phyloP scores from a whole-genome alignment of 2,329 filamentous ascomycete genomes.

The Alternaria viburni region DNA sequence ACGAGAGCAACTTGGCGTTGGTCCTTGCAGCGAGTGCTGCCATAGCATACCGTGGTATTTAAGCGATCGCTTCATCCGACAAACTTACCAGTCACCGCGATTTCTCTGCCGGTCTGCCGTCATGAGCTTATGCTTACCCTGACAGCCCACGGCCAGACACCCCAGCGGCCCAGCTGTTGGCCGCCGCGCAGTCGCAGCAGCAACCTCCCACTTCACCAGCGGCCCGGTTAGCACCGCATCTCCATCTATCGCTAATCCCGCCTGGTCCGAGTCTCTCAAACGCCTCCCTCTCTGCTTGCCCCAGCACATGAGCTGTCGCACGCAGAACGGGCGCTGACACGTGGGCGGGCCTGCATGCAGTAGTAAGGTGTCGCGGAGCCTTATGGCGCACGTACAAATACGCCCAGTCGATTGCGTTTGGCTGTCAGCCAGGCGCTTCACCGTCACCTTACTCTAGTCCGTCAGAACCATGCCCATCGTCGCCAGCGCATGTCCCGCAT shows the following conservation, averaged over 20 bases:
- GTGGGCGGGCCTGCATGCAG: conserved; percentile 23
- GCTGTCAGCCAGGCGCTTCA: conserved; percentile 17
- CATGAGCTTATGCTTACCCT: conserved; percentile 5
- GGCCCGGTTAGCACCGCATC: conserved; percentile 9
- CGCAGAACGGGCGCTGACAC: conserved; percentile 21
- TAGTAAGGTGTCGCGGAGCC: conserved; percentile 16
- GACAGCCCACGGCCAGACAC: background rate
- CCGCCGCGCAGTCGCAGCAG: background rate
- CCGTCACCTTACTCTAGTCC: conserved; percentile 8
- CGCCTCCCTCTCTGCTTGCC: background rate
- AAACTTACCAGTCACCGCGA: conserved; percentile 5
- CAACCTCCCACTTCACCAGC: conserved; percentile 8
- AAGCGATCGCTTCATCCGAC: conserved; percentile 10
- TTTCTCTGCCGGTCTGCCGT: conserved; percentile 2
- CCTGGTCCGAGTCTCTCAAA: conserved; percentile 2
- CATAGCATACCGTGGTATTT: conserved; percentile 2
- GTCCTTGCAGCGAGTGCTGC: conserved; percentile 6
- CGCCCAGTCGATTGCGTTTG: conserved; percentile 7
- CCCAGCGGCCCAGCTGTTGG: background rate
- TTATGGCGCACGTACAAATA: conserved; percentile 12
- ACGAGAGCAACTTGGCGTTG: conserved; percentile 12
- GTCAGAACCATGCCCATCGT: conserved; percentile 8
- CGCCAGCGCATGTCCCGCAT: conserved; percentile 19
- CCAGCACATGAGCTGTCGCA: conserved; percentile 15
- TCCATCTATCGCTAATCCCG: conserved; percentile 7